Base-by-base conservation (phyloP, 768 basidiomycete genomes). In the Lactarius vividus region DNA sequence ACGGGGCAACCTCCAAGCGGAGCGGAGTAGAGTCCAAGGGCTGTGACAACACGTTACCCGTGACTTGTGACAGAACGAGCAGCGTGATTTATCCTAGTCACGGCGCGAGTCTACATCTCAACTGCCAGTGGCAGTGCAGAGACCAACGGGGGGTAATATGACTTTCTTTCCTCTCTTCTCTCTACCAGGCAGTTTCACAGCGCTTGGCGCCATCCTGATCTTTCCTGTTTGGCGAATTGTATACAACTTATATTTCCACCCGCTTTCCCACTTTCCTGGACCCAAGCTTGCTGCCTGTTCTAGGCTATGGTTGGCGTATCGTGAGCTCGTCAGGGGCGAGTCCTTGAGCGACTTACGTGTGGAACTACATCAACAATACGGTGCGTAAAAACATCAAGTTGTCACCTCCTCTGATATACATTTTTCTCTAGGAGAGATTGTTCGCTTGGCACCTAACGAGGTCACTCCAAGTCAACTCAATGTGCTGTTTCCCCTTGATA, bases 361-460 rank as follows among this genome's bases (percentile, higher is more conserved):
- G 2, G 52, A 53, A 16, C 52, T 53, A 11, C 52, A 53, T 53
- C 52, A 9, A 16, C 52, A 28, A 28, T 53, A 53, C 15, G 52
- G 52, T 53, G 52, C 40, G 40, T 16, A 40, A 40, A 18, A 8
- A 4, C 5, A 40, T 40, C 16, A 40, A 40, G 16, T 1, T 40
- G 40, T 40, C 16, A 18, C 5, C 15, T 40, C 16, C 15, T 16
- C 18, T 40, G 40, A 40, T 40, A 18, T 40, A 1, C 23, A 6
- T 23, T 9, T 37, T 23, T 37, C 7, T 58, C 13, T 20, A 60
- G 59, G 59, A 20, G 40, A 60, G n/a, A 40, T 60, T 20, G 7
- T 60, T 29, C 33, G 59, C 10, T 16, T 44, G 28, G 10, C 40
- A 7, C 59, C 59, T 10, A 60, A 60, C 59, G 59, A 60, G 18